These are phyloP conservation scores for Papiliotrema nemorosa DNA, from an alignment of 1,284 basidiomycete genomes.

Conservation along the genomic window DNA sequence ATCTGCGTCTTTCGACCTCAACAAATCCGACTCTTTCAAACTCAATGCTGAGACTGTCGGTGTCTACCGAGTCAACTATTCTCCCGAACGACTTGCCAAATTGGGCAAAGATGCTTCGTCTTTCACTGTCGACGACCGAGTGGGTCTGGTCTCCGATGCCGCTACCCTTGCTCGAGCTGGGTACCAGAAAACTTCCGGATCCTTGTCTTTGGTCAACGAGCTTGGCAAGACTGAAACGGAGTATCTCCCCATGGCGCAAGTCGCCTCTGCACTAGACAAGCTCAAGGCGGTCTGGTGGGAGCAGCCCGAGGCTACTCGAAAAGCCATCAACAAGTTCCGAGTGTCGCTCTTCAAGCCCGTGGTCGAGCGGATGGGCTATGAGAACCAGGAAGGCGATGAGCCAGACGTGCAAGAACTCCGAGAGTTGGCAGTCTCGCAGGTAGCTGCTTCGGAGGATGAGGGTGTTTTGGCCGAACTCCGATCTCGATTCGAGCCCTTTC, in stretches of 20 bases:
- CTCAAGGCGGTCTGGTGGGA: slow-evolving; percentile 84
- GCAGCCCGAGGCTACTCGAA: slow-evolving; percentile 59
- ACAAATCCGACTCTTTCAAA: slow-evolving; percentile 72
- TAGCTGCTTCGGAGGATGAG: slow-evolving; percentile 62
- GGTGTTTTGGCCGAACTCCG: slow-evolving; percentile 70
- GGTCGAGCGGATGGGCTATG: slow-evolving; percentile 75
- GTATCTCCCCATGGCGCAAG: slow-evolving; percentile 50
- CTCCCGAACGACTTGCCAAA: slow-evolving; percentile 70
- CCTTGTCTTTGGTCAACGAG: slow-evolving; percentile 66
- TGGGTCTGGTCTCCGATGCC: slow-evolving; percentile 79
- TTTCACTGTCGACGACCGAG: slow-evolving; percentile 79
- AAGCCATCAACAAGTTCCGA: slow-evolving; percentile 63
- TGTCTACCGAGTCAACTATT: slow-evolving; percentile 84
- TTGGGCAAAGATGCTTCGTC: slow-evolving; percentile 77
- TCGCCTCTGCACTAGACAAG: slow-evolving; percentile 52
- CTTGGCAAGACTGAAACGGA: slow-evolving; percentile 67
- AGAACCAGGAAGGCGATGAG: slow-evolving; percentile 66
- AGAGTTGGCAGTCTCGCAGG: slow-evolving; percentile 67
- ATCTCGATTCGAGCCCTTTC: slow-evolving; percentile 68
- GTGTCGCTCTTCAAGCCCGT: slow-evolving; percentile 74
- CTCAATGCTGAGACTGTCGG: slow-evolving; percentile 86
- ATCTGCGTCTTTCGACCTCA: slow-evolving; percentile 65
- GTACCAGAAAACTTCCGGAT: slow-evolving; percentile 69
- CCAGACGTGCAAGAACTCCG: slow-evolving; percentile 72
- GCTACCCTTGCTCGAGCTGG: slow-evolving; percentile 78